Base-by-base conservation (phyloP, 2,329 filamentous ascomycete genomes). In the Diplodia sapinea region DNA sequence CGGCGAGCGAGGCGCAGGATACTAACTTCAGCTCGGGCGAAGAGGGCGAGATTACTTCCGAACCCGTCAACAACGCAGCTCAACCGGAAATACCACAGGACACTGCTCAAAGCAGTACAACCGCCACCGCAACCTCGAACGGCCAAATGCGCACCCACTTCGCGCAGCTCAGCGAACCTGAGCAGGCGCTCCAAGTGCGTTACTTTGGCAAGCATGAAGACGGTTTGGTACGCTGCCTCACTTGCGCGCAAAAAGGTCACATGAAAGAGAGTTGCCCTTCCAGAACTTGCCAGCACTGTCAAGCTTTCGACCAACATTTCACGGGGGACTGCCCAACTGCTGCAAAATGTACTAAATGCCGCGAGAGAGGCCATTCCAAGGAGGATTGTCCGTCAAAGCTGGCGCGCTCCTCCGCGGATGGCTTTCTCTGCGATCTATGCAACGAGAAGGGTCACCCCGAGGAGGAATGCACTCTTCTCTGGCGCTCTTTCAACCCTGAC, bases 401-500 rank as follows among this genome's bases (percentile, higher is more conserved):
- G 51, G 75, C 77, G 2, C 71, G 84, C 62, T 79, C 83, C 17
- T 83, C 83, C 69, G 82, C 82, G 17, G 87, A 89, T 66, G 82
- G 82, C 26, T 79, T 84, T 56, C 82, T 84, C 2, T 93, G 90
- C 74, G 85, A 86, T 12, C 80, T 88, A 40, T 93, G 90, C 76
- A 79, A 79, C 49, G 83, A 83, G 7, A 70, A 73, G 3, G 80
- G 83, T 9, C 90, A 93, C 72, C 71, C 83, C 9, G 90, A 92
- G 73, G 74, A 80, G 13, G 78, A 84, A 2, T 92, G 90, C 74
- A 83, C 85, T 65, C 79, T 83, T 57, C 78, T 89, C 29, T 92
- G 88, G 88, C 82, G 84, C 68, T 87, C 82, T 20, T 89, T 85
- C 73, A 75, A 78, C 15, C 72, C 77, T 11, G 73, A 77, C 17